phyloP scores from a whole-genome alignment of 208 protist species.

The Leishmania aethiopica region DNA sequence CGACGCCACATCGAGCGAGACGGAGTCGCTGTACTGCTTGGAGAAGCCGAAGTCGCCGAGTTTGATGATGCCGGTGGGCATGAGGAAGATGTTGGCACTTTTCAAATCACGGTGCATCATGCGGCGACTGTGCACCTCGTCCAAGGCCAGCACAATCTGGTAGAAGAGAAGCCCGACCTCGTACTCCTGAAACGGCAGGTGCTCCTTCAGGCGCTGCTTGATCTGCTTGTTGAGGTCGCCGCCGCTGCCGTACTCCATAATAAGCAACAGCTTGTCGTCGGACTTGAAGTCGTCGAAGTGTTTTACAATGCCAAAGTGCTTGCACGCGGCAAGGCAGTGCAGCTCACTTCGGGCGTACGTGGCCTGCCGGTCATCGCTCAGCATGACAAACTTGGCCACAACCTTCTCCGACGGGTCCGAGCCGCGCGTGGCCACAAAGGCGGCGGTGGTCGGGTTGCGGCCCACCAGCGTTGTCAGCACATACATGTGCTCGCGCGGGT shows the following conservation, averaged over 20 bases:
- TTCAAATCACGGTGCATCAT: constrained; percentile 94
- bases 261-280: constrained; percentile 81
- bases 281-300: constrained; percentile 86
- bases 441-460: constrained; percentile 82
- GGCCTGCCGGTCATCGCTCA: constrained; percentile 85
- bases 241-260: constrained; percentile 91
- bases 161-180: constrained; percentile 87
- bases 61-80: constrained; percentile 86
- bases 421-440: constrained; percentile 78
- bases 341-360: constrained; percentile 84
- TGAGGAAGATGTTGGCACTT: constrained; percentile 91
- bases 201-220: constrained; percentile 75
- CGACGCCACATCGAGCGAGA: constrained; percentile 74
- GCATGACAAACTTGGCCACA: constrained; percentile 87
- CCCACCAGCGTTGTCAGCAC: constrained; percentile 78
- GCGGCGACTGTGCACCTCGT: constrained; percentile 83
- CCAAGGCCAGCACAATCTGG: constrained; percentile 83
- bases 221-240: constrained; percentile 91
- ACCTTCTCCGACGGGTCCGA: constrained; percentile 71
- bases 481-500: constrained; percentile 86
- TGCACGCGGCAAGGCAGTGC: constrained; percentile 86
- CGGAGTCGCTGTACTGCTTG: constrained; percentile 82
- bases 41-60: constrained; percentile 92
- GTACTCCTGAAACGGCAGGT: constrained; percentile 81
- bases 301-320: constrained; percentile 90